Evolutionary conservation across 2,329 filamentous ascomycete genomes (phyloP), one percentile per base, ranked within the genome.

Genomic region (Colletotrichum acutatum): DNA sequence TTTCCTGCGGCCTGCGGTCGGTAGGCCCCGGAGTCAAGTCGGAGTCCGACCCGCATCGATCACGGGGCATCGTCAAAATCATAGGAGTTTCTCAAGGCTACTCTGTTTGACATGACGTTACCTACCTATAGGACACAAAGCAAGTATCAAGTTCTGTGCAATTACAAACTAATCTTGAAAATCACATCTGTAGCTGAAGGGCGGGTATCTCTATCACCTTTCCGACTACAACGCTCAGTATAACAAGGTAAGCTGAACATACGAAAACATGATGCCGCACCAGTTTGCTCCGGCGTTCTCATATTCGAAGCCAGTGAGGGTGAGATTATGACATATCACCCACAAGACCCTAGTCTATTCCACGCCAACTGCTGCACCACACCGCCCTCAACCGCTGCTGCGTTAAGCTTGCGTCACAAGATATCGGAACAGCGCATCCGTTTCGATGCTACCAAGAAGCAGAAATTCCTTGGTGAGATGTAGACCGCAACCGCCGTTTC

Each of bases 11-110:
- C 61, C n/a, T 71, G 57, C 66, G 46, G 66, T 32, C n/a, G 70
- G 49, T 26, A 32, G 34, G 52, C 34, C 19, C 52, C 54, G 66
- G 66, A 72, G 34, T 60, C 54, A 65, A 16, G 30, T 57, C 61
- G 61, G 56, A 71, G 71, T 61, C 71, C 56, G 71, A 71, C 37
- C 70, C 66, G 34, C 61, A 62, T 70, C 56, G 16, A 28, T 52
- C 70, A 46, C 56, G 66, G 63, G 56, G 42, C 37, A 22, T 49
- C 42, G 1, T 2, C n/a, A 49, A 49, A 49, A 8, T 11, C 42
- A 7, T 8, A 49, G 8, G 19, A 22, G 22, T 4, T 22, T 16
- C 19, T 19, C 12, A 12, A 19, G 16, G 42, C 4, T 9, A 42
- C 16, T 42, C 16, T 42, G 16, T 2, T 42, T 8, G 14, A 42